Percentiles rank a stretch among this genome's conserved stretches.
These are phyloP conservation scores for Trichoderma brevicompactum DNA, from an alignment of 2,329 filamentous ascomycete species.

Conservation along the genomic window DNA sequence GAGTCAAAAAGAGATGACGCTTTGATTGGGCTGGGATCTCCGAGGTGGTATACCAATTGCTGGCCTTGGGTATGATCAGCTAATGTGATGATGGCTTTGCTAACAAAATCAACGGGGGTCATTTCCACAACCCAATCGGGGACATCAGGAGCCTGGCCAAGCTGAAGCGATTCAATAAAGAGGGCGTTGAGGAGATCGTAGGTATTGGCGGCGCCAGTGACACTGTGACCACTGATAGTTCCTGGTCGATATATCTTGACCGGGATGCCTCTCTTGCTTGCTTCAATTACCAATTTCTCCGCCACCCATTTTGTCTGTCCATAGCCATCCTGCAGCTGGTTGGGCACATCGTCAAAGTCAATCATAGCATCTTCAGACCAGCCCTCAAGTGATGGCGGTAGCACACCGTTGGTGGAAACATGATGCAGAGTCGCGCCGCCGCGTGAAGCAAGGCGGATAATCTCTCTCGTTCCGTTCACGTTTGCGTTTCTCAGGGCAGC, in stretches of 20 bases:
- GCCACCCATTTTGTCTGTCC: conserved; percentile 84
- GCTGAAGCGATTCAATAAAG: conserved; percentile 74
- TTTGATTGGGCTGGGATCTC: conserved; percentile 72
- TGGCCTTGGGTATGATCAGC: conserved; percentile 65
- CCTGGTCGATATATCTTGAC: conserved; percentile 74
- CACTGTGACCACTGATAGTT: conserved; percentile 78
- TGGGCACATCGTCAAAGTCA: conserved; percentile 68
- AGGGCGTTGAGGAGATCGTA: conserved; percentile 78
- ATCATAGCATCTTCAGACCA: conserved; percentile 74
- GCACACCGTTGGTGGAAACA: conserved; percentile 78
- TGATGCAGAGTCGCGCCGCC: conserved; percentile 76
- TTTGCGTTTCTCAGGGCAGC: conserved; percentile 75
- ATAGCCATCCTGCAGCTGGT: conserved; percentile 72
- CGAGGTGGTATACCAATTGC: conserved; percentile 73
- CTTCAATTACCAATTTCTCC: conserved; percentile 73
- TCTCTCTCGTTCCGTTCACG: conserved; percentile 76
- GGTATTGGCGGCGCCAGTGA: conserved; percentile 74
- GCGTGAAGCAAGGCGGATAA: conserved; percentile 70
- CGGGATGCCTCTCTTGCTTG: conserved; percentile 68
- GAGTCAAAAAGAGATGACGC: conserved; percentile 67
- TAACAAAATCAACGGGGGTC: conserved; percentile 83
- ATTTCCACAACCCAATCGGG: conserved; percentile 80
- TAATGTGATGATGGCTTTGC: conserved; percentile 72
- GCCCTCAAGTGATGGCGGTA: conserved; percentile 70
- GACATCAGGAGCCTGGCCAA: conserved; percentile 72